Base-by-base conservation (phyloP, 345 rosid species). In the Limnanthes douglasii region DNA sequence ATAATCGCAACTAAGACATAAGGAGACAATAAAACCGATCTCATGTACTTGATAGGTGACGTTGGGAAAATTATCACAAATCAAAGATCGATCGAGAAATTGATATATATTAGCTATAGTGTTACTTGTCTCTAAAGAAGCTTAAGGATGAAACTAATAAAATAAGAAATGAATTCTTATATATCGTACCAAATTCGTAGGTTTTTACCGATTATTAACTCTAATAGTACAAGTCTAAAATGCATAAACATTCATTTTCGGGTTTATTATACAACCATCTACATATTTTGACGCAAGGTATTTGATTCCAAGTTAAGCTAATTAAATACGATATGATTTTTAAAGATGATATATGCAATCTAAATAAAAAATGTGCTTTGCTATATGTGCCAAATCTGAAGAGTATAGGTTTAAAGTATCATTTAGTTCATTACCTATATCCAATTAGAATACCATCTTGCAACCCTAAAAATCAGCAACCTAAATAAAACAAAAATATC, bases 391-490 rank as follows among this genome's bases (percentile, higher is more conserved):
- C 29, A 31, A 39, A 4, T 26, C 22, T 2, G 8, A 34, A 37
- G 5, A 33, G 13, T 11, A 34, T 29, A 13, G 14, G 24, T 5
- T 31, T 34, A 5, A 27, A 10, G 23, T 65, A 73, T 83, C 80
- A 79, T 21, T 73, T 47, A 39, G 77, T 34, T 64, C 70, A 6
- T 34, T 31, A 31, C 46, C 50, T 24, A 49, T 15, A 36, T 54
- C 62, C 63, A 59, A 41, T 71, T 77, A 8, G 68, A 46, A 12
- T 60, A 58, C 80, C 84, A 73, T 44, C 80, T 52, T 29, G 80
- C 84, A 9, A 78, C 72, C 51, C 80, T 84, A 44, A 78, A n/a
- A 78, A 66, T 78, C 90, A 43, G 77, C 69, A 34, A 73, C 77
- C 90, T 78, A 33, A 21, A n/a, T 27, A 2, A 28, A 26, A 9